phyloP scores from a whole-genome alignment of 257 asterid genomes.

The Plantago major region DNA sequence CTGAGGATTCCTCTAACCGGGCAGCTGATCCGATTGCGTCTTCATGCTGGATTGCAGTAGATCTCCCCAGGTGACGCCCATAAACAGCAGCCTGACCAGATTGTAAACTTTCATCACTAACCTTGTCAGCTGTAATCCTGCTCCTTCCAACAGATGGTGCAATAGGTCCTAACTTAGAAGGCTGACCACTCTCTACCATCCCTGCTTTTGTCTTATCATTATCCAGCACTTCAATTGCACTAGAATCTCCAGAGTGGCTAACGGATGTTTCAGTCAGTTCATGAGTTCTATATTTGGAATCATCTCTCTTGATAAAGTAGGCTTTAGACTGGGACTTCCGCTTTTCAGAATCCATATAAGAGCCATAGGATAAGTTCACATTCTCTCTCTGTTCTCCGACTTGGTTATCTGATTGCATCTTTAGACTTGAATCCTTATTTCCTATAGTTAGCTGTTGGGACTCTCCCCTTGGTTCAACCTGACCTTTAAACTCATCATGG shows the following conservation, averaged over 20 bases:
- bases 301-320: slow-evolving; percentile 21
- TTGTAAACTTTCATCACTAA: slow-evolving; percentile 22
- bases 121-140: slow-evolving; percentile 27
- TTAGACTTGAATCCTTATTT: slow-evolving; percentile 30
- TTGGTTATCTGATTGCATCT: slow-evolving; percentile 31
- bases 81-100: slow-evolving; percentile 22
- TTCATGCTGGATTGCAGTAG: slow-evolving; percentile 24
- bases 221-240: slow-evolving; percentile 24
- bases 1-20: slow-evolving; percentile 55
- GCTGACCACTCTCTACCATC: slow-evolving; percentile 24
- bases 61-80: slow-evolving; percentile 20
- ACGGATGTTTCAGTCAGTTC: slow-evolving; percentile 24
- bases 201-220: slow-evolving; percentile 27
- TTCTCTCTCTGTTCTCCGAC: slow-evolving; percentile 33
- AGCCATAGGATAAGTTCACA: slow-evolving; percentile 29
- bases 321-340: slow-evolving; percentile 25
- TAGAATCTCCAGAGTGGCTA: slow-evolving; percentile 28
- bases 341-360: slow-evolving; percentile 33
- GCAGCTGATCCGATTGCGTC: slow-evolving; percentile 66
- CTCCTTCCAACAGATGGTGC: slow-evolving; percentile 25
- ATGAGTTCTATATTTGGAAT: slow-evolving; percentile 30
- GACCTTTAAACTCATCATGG: slow-evolving; percentile 35
- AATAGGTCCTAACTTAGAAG: slow-evolving; percentile 28
- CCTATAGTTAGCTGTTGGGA: slow-evolving; percentile 32
- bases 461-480: slow-evolving; percentile 37